phyloP scores from a whole-genome alignment of 2,329 filamentous ascomycete species.

The Pezicula neosporulosa region DNA sequence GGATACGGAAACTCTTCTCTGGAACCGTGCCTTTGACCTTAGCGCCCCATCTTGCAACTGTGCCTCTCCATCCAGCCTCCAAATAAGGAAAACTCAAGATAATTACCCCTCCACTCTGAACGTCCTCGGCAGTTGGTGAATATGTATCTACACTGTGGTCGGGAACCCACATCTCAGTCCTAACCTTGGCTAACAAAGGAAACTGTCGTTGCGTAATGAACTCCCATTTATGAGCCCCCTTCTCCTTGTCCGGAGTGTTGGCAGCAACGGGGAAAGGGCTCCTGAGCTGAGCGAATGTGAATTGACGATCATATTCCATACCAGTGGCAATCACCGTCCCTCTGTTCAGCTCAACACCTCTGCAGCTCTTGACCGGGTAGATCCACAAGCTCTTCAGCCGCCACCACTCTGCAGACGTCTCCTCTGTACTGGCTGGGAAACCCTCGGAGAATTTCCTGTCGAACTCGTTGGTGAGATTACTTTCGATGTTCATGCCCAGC shows the following conservation, averaged over 20 bases:
- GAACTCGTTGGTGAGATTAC: constrained; percentile 55
- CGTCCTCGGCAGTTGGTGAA: constrained; percentile 42
- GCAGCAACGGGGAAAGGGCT: constrained; percentile 42
- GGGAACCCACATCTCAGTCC: constrained; percentile 65
- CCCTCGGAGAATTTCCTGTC: constrained; percentile 43
- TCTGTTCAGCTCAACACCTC: constrained; percentile 67
- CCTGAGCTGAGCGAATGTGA: constrained; percentile 71
- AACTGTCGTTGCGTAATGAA: constrained; percentile 69
- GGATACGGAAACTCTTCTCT: constrained; percentile 63
- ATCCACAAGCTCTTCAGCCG: constrained; percentile 68
- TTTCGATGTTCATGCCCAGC: constrained; percentile 43
- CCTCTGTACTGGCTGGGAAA: constrained; percentile 29
- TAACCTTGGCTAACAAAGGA: constrained; percentile 68
- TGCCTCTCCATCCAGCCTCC: constrained; percentile 44
- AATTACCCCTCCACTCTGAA: constrained; percentile 55
- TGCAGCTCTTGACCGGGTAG: constrained; percentile 82
- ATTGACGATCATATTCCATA: constrained; percentile 77
- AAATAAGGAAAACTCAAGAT: constrained; percentile 65
- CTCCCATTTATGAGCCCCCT: constrained; percentile 55
- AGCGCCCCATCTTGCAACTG: constrained; percentile 41
- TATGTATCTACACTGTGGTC: constrained; percentile 54
- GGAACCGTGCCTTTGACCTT: constrained; percentile 50
- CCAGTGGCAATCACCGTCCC: constrained; percentile 65
- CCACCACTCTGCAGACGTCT: constrained; percentile 34
- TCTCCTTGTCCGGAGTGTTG: constrained; percentile 31